Conservation (phyloP, 2,329 filamentous ascomycete genomes). For the Neonectria magnoliae region DNA sequence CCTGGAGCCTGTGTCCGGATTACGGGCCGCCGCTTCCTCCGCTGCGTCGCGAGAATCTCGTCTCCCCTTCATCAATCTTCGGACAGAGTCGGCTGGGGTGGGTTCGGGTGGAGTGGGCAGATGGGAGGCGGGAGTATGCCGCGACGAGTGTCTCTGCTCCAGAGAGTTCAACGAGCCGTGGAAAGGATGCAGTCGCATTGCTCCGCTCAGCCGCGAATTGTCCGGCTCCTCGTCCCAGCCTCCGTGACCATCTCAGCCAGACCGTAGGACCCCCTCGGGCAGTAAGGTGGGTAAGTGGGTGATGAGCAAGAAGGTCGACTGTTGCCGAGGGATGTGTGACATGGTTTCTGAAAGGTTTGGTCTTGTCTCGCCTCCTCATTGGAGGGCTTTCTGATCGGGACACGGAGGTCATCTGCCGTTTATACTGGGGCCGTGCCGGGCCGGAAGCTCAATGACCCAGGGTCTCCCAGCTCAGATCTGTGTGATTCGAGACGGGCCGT, state of each 20-base stretch:
- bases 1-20: conserved; percentile 16
- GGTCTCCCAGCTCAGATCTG: background rate
- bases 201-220: conserved; percentile 6
- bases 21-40: conserved; percentile 19
- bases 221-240: conserved; percentile 6
- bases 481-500: conserved; percentile 9
- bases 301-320: background rate
- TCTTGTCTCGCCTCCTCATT: conserved; percentile 9
- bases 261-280: background rate
- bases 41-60: background rate
- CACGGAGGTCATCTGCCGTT: conserved; percentile 23
- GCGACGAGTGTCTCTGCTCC: background rate
- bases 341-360: background rate
- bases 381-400: conserved; percentile 19
- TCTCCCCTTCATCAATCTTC: background rate
- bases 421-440: conserved; percentile 4
- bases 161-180: background rate
- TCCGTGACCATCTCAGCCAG: conserved; percentile 5
- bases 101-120: conserved; percentile 2
- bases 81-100: background rate
- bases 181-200: background rate
- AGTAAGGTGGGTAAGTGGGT: background rate
- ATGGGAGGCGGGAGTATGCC: background rate
- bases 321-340: conserved; percentile 11
- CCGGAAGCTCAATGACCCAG: background rate